Conservation (phyloP, 345 rosid species). For the Eucalyptus coolabah region DNA sequence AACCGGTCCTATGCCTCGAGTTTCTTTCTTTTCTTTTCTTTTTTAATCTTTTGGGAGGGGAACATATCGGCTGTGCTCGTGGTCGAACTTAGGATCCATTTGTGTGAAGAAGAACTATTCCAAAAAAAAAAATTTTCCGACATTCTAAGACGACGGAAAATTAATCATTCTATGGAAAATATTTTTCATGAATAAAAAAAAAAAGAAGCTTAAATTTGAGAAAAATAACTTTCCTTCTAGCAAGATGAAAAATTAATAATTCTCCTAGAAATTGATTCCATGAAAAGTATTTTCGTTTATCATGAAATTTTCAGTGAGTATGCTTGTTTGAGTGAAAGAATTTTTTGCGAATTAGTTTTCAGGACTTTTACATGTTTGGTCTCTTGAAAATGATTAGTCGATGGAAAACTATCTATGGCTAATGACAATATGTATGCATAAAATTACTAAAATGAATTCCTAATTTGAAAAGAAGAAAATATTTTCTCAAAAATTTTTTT, state of each 20-base stretch:
- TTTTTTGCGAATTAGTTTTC: neutral
- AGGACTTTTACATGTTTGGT: neutral
- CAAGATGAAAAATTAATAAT: neutral
- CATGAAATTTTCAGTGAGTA: neutral
- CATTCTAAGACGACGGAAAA: neutral
- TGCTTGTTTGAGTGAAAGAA: neutral
- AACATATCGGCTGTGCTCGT: neutral
- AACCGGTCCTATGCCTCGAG: neutral
- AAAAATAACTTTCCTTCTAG: neutral
- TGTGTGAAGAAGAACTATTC: neutral
- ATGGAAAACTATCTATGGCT: neutral
- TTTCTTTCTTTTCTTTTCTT: neutral
- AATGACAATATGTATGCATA: neutral
- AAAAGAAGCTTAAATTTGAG: rapidly evolving
- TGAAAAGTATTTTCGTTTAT: neutral
- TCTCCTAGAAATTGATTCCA: neutral
- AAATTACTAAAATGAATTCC: neutral
- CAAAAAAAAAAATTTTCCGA: neutral
- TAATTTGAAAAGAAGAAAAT: neutral
- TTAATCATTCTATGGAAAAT: rapidly evolving
- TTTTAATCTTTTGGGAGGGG: neutral
- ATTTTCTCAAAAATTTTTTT: neutral
- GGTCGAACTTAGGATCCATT: neutral
- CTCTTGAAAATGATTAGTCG: rapidly evolving
- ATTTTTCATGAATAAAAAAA: neutral